Base-by-base conservation (phyloP, 371 early-diverging fungal genomes). In the Saksenaea vasiformis region DNA sequence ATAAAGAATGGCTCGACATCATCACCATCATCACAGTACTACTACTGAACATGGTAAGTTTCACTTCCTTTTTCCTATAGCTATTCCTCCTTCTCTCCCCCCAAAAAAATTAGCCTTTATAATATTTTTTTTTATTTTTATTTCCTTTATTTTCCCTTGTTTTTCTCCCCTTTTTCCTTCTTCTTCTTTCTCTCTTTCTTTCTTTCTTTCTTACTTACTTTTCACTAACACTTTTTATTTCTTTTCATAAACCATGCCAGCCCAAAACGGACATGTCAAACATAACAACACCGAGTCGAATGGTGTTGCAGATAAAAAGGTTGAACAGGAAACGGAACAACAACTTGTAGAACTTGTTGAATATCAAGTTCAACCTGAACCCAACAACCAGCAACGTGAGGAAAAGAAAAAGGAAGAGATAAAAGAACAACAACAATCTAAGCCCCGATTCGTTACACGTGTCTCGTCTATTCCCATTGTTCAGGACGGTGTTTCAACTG, bases 381-480 rank as follows among this genome's bases (percentile, higher is more conserved):
- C 51, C 5, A 47, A 47, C 5, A 47, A 47, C 22, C 51, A 47
- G 22, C 51, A 47, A 22, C 51, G 51, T 47, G 51, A 47, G 22
- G 51, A 47, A 22, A 47, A 47, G 51, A 47, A 47, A 47, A 47
- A 47, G 22, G 51, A 47, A 47, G 51, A 47, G 51, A 47, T 47
- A 22, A 47, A 56, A 37, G 58, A 65, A 34, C 38, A 34, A 11
- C 54, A 55, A 56, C 17, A 44, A 37, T 27, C 28, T n/a, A 47
- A 47, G 55, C 57, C 17, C 37, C 68, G 65, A 10, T 85, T 86
- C 67, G 65, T 84, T 56, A 36, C 72, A 51, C 87, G 88, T 43
- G 83, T 91, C 54, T 70, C 74, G 44, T 83, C 88, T 56, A 66
- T 88, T 59, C 91, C 91, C 7, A 59, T 91, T 59, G 74, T 91